A percentile compares a stretch with the other conserved stretches of the same genome.
These are phyloP conservation scores for Agaricus sinodeliciosus DNA, from an alignment of 768 basidiomycete genomes.

Conservation along the genomic window DNA sequence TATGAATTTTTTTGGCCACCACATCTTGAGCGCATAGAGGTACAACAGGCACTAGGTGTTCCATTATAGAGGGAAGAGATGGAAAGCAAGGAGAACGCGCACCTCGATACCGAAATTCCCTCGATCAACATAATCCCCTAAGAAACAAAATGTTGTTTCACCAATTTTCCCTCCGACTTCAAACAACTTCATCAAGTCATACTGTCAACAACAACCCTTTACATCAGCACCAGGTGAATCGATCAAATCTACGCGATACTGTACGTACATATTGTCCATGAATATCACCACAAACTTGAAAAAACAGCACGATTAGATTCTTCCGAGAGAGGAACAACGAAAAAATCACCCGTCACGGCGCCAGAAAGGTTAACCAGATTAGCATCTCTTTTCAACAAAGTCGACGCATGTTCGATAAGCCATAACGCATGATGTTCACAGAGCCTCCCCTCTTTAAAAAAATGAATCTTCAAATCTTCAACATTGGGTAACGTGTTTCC, in stretches of 20 bases:
- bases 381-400: slow-evolving; percentile 65
- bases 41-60: slow-evolving; percentile 73
- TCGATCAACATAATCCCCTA: slow-evolving; percentile 97
- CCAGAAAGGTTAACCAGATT: slow-evolving; percentile 85
- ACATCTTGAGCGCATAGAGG: slow-evolving; percentile 89
- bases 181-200: slow-evolving; percentile 96
- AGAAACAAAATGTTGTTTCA: slow-evolving; percentile 85
- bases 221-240: neutral
- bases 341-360: slow-evolving; percentile 79
- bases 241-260: neutral
- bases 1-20: slow-evolving; percentile 75
- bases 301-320: neutral
- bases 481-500: slow-evolving; percentile 64
- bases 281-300: slow-evolving; percentile 88
- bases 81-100: slow-evolving; percentile 1
- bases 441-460: slow-evolving; percentile 79
- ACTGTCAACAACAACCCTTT: slow-evolving; percentile 40
- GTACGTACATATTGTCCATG: slow-evolving; percentile 88
- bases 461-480: slow-evolving; percentile 80
- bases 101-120: slow-evolving; percentile 82
- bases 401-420: slow-evolving; percentile 65
- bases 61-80: neutral
- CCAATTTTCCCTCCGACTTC: slow-evolving; percentile 84
- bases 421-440: slow-evolving; percentile 81
- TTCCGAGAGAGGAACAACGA: neutral